Percentiles rank a stretch among this genome's conserved stretches.
Conservation (phyloP, 1,284 basidiomycete genomes). For the Stereum hirsutum region DNA sequence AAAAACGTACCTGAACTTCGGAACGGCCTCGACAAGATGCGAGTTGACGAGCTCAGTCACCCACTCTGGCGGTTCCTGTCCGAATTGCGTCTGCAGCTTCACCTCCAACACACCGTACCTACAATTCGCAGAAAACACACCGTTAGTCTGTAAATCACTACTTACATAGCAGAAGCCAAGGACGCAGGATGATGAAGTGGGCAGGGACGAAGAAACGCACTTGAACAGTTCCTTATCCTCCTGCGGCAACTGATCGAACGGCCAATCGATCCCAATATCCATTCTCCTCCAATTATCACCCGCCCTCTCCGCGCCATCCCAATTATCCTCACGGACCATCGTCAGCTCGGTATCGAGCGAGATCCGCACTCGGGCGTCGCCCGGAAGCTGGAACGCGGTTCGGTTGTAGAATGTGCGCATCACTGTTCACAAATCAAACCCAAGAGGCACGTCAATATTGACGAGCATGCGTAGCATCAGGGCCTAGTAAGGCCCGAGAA, state of each 20-base stretch:
- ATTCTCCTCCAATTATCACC: slow-evolving; percentile 91
- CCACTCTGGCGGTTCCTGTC: slow-evolving; percentile 96
- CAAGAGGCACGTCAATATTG: neutral
- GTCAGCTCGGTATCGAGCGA: slow-evolving; percentile 96
- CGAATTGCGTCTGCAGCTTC: slow-evolving; percentile 94
- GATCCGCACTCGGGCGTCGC: slow-evolving; percentile 95
- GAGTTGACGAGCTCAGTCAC: slow-evolving; percentile 91
- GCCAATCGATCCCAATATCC: slow-evolving; percentile 90
- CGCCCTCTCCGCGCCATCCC: slow-evolving; percentile 77
- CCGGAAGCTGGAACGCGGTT: slow-evolving; percentile 97
- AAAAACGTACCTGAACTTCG: slow-evolving; percentile 61
- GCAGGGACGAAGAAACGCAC: slow-evolving; percentile 41
- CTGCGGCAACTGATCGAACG: slow-evolving; percentile 71
- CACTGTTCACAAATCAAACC: slow-evolving; percentile 34
- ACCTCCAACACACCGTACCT: slow-evolving; percentile 91
- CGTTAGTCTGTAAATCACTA: neutral
- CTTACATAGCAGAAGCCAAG: neutral
- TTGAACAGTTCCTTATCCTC: slow-evolving; percentile 94
- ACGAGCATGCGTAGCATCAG: no score
- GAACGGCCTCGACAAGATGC: slow-evolving; percentile 90
- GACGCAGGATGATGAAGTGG: no score
- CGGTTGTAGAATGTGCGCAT: slow-evolving; percentile 99
- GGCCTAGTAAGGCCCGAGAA: slow-evolving; percentile 3
- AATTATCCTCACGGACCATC: slow-evolving; percentile 94
- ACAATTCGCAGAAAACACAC: neutral